phyloP scores from a whole-genome alignment of 768 basidiomycete species.

The Hypsizygus marmoreus region DNA sequence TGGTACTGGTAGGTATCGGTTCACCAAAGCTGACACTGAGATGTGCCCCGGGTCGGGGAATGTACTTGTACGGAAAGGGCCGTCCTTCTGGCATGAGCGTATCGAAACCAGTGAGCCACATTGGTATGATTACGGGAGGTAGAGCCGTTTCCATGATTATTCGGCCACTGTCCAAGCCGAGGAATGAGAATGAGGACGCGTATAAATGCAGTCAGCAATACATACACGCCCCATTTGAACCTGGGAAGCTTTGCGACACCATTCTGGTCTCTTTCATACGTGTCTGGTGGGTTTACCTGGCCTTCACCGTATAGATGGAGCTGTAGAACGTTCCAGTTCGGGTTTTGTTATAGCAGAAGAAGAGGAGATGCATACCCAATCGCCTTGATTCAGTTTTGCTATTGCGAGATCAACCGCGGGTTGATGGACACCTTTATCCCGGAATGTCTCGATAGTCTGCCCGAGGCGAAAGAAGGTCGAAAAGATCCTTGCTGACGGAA shows the following conservation, averaged over 20 bases:
- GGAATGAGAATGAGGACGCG: constrained; percentile 4
- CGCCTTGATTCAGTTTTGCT: constrained; percentile 74
- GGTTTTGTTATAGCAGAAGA: neutral
- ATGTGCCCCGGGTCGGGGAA: constrained; percentile 61
- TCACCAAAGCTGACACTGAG: constrained; percentile 82
- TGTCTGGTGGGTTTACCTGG: constrained; percentile 75
- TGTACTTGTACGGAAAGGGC: constrained; percentile 67
- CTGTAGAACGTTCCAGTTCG: constrained; percentile 39
- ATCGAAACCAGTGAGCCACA: constrained; percentile 91
- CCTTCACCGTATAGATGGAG: constrained; percentile 92
- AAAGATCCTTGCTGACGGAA: constrained; percentile 60
- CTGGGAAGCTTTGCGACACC: constrained; percentile 58
- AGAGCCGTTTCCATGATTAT: constrained; percentile 64
- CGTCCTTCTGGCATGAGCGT: constrained; percentile 89
- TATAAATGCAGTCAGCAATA: constrained; percentile 20
- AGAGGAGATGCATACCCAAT: constrained; percentile 66
- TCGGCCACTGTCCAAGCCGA: constrained; percentile 59
- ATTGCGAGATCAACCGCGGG: constrained; percentile 84
- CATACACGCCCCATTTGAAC: constrained; percentile 97
- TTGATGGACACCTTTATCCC: constrained; percentile 90
- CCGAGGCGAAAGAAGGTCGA: constrained; percentile 86
- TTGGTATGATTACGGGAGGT: constrained; percentile 84
- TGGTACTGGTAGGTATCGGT: constrained; percentile 54
- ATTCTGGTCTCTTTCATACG: constrained; percentile 41
- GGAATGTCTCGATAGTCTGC: constrained; percentile 89